These are phyloP conservation scores for Tricholoma sp. DNA, from an alignment of 768 basidiomycete species.

Conservation along the genomic window DNA sequence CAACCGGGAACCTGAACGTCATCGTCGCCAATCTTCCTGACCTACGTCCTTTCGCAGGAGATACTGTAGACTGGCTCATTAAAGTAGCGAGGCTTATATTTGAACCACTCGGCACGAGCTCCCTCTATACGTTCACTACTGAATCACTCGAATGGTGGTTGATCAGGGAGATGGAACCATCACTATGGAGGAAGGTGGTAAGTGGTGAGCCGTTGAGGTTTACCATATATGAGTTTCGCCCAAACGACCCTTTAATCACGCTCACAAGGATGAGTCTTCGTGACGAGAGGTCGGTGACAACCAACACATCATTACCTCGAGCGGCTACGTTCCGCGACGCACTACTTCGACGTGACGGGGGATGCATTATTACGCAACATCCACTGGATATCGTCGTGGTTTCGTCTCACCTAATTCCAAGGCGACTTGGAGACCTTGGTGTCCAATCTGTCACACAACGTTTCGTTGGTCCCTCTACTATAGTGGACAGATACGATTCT, in stretches of 20 bases:
- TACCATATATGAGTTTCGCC: conserved; percentile 17
- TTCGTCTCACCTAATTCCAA: no score
- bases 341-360: no score
- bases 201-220: conserved; percentile 10
- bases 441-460: conserved; percentile 3
- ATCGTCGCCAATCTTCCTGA: background rate
- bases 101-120: conserved; percentile 14
- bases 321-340: background rate
- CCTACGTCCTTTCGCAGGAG: conserved; percentile 6
- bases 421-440: background rate
- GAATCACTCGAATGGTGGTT: no score
- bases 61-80: no score
- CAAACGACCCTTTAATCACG: background rate
- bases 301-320: background rate
- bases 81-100: conserved; percentile 15
- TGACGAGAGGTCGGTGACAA: background rate
- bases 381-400: no score
- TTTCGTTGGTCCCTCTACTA: conserved; percentile 12
- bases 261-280: background rate
- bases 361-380: background rate
- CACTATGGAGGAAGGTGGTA: conserved; percentile 9
- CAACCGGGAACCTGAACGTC: background rate
- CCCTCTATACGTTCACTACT: conserved; percentile 16
- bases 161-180: no score
- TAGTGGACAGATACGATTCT: conserved; percentile 14